Evolutionary conservation across 164 flowering plant species (phyloP).

Genomic region (grape (Vitis vinifera)): ASM3070453v1 NC_081817.1:1708001-1708500

Average conservation of each 20-base stretch:
- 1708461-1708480: constrained; percentile 30
- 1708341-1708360: background rate
- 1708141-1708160: constrained; percentile 20
- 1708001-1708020: constrained; percentile 31
- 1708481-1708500: background rate
- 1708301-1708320: no score
- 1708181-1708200: background rate
- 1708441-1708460: constrained; percentile 34
- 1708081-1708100: constrained; percentile 30
- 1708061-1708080: constrained; percentile 45
- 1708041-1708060: constrained; percentile 47
- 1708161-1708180: constrained; percentile 4
- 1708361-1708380: background rate
- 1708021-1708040: constrained; percentile 24
- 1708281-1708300: no score
- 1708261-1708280: background rate
- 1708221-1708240: background rate
- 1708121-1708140: constrained; percentile 38
- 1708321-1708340: no score
- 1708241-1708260: constrained; percentile 14
- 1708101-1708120: constrained; percentile 23
- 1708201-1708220: no score
- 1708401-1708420: constrained; percentile 10
- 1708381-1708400: constrained; percentile 1
- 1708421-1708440: constrained; percentile 20